Conservation (phyloP, 129 eudicot species). For the carrot (Daucus carota) region DNA sequence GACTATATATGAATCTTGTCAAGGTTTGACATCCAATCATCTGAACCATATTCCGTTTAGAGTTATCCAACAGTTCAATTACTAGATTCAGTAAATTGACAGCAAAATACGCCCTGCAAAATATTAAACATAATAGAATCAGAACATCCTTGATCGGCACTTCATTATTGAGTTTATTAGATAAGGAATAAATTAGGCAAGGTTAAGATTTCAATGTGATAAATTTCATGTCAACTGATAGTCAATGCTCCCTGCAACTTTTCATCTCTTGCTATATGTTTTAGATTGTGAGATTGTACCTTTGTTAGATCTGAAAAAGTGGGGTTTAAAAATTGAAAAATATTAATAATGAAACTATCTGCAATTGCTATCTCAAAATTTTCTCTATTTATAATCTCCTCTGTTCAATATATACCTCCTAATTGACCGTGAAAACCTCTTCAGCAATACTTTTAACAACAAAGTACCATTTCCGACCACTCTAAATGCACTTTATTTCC, state of each 20-base stretch:
- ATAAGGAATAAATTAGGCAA: not conserved
- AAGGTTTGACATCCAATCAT: constrained; percentile 85
- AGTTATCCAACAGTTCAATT: constrained; percentile 66
- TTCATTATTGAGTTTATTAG: not conserved
- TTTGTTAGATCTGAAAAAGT: not conserved
- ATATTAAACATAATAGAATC: not conserved
- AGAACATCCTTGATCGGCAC: not conserved
- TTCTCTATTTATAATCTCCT: not conserved
- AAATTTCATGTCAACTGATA: not conserved
- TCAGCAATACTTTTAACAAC: not conserved
- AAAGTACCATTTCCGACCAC: not conserved
- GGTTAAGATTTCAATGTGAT: not conserved
- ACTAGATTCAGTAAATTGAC: constrained; percentile 69
- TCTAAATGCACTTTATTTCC: too few relatives aligned
- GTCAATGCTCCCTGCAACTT: not conserved
- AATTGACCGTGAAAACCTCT: not conserved
- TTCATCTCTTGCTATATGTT: not conserved
- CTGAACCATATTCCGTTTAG: constrained; percentile 54
- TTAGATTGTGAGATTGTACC: too few relatives aligned
- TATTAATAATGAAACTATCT: not conserved
- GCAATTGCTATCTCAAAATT: not conserved
- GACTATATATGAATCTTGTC: constrained; percentile 66
- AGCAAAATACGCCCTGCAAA: constrained; percentile 82
- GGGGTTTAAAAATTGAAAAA: not conserved
- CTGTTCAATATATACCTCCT: not conserved